Evolutionary conservation across 257 asterid genomes (phyloP), one percentile per base, ranked within the genome.

Genomic region (Solanum ahanhuiri): DNA sequence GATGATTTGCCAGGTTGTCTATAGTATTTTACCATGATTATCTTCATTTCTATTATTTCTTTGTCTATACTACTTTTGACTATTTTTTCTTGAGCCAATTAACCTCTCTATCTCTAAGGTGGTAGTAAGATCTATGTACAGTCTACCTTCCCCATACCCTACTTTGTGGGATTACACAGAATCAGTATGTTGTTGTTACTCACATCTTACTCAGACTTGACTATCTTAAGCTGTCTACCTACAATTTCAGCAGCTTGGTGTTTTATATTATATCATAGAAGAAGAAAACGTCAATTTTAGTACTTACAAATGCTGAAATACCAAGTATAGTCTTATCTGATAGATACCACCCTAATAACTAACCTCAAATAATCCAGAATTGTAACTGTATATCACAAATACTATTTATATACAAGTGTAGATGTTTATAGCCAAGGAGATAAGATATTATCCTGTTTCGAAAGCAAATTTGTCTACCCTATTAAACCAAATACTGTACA

Each of bases 401-500:
- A 39, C 69, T 18, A 81, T 48, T 81, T 81, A 51, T 81, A 20
- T 81, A 81, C 67, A 45, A 79, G 69, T 81, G 35, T 81, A 81
- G 17, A 28, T 81, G 28, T 81, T 81, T 81, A 28, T 45, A 9
- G 23, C 39, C 84, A 48, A 81, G 43, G 84, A 48, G 18, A 70
- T 34, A 9, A 85, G 25, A 9, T 34, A 85, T 31, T 71, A 51
- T 71, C 83, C 72, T 48, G 87, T 23, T 71, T 48, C 70, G 0
- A 3, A 51, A 69, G 83, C 20, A 34, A 17, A 23, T 85, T 41
- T 15, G 6, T 28, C 15, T 83, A 43, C 76, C 41, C 86, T 51
- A 51, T 81, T 66, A 58, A 66, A 84, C 64, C 81, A 39, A 69
- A 85, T 73, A 69, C 69, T 84, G 83, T 51, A 85, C 87, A 85